Evolutionary conservation across 2,329 filamentous ascomycete genomes (phyloP), one percentile per base, ranked within the genome.

Genomic region (Cytospora piceae): DNA sequence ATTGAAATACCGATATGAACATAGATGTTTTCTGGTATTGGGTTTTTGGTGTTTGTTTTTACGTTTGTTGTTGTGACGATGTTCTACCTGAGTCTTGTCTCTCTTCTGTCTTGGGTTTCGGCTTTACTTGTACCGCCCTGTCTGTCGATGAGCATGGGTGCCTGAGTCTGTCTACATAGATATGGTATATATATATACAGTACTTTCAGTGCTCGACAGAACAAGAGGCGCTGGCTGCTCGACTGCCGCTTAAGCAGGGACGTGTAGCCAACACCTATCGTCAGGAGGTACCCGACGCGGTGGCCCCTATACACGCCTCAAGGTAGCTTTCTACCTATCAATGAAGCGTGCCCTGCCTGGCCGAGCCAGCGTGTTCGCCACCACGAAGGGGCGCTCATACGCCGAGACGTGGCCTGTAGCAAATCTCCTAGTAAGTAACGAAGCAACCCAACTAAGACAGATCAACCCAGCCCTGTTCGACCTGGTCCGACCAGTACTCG

Each of bases 401-500:
- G 14, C 11, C 42, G 20, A 42, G 20, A 11, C 20, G 7, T n/a
- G 20, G 42, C 7, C 20, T 15, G 20, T 9, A 22, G 42, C 20
- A 22, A n/a, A 20, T 6, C 9, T 4, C 17, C 37, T 20, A 17
- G 20, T 20, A 14, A 24, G 14, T 14, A 17, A 2, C 8, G 3
- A 5, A 2, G 17, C 9, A 7, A 7, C 20, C 3, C 59, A 55
- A 51, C n/a, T 56, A 54, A 15, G 46, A 31, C 22, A 63, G 17
- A 31, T 42, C 34, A 5, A 57, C 53, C 61, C 61, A 29, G 12
- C 11, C 46, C 3, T 37, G 31, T 9, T 42, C 64, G 1, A 20
- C 58, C 29, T 64, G 61, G 12, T 58, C 69, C 0, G 68, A 65
- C 74, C 74, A 76, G 58, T 71, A 74, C 58, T 53, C 63, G 27